Percentiles rank a stretch among this genome's conserved stretches.
These are phyloP conservation scores for Rhododendron vialii DNA, from an alignment of 148 eudicot genomes.

Conservation along the genomic window DNA sequence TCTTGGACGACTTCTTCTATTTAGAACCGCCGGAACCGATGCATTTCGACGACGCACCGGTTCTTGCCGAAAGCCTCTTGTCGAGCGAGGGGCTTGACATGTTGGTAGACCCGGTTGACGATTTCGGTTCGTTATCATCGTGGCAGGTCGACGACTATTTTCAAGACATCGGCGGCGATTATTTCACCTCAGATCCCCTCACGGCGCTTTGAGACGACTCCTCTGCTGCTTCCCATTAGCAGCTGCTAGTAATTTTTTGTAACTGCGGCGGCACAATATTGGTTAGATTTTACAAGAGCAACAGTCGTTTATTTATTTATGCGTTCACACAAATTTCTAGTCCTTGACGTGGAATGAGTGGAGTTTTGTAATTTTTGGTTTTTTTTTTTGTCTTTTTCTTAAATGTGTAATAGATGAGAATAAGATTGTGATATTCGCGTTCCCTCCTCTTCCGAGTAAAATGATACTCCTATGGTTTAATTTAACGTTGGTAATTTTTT, in stretches of 20 bases:
- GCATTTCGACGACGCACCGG: conserved; percentile 20
- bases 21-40: conserved; percentile 38
- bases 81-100: conserved; percentile 19
- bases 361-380: not conserved
- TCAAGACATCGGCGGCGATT: conserved; percentile 46
- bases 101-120: conserved; percentile 20
- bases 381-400: not conserved
- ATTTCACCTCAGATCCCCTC: conserved; percentile 38
- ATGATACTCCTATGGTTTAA: not conserved
- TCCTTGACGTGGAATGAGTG: not conserved
- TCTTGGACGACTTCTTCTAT: conserved; percentile 34
- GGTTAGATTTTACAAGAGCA: not conserved
- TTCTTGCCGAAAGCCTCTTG: not conserved
- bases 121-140: conserved; percentile 25
- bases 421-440: not conserved
- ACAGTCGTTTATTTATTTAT: not conserved
- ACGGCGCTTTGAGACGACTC: conserved; percentile 22
- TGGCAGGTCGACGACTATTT: conserved; percentile 58
- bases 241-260: not conserved
- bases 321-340: not conserved
- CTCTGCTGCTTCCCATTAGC: not conserved
- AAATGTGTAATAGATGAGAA: not conserved
- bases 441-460: not conserved
- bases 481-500: not conserved
- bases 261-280: not conserved